Percentiles rank a stretch among this genome's conserved stretches.
phyloP scores from a whole-genome alignment of 371 early-diverging fungal species.

The Mortierella sp. region DNA sequence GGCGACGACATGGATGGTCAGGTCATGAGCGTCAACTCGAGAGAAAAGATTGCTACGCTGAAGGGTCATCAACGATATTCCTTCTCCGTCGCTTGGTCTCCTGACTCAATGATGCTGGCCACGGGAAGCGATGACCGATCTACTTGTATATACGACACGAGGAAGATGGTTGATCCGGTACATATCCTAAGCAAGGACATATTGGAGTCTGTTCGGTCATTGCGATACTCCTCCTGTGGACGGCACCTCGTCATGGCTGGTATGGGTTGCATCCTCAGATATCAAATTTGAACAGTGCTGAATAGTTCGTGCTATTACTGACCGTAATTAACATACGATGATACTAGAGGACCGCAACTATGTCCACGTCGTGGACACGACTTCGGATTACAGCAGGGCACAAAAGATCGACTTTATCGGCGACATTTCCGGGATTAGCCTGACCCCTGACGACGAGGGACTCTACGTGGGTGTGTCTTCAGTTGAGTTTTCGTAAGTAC shows the following conservation, averaged over 20 bases:
- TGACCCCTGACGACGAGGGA: conserved; percentile 67
- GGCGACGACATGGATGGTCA: conserved; percentile 74
- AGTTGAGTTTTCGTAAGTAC: conserved; percentile 57
- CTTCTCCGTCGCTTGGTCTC: conserved; percentile 88
- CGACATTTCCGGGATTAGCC: conserved; percentile 77
- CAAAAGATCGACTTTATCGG: conserved; percentile 90
- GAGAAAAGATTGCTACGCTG: conserved; percentile 60
- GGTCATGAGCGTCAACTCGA: conserved; percentile 68
- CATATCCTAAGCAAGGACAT: conserved; percentile 69
- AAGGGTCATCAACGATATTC: conserved; percentile 81
- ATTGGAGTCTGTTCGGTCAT: conserved; percentile 78
- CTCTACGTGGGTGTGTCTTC: conserved; percentile 71
- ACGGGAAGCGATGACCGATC: conserved; percentile 85
- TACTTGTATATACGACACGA: conserved; percentile 81
- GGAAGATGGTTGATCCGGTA: conserved; percentile 68
- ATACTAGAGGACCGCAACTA: conserved; percentile 75
- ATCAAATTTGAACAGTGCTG: too few relatives aligned
- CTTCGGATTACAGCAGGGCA: conserved; percentile 52
- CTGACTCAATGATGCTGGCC: conserved; percentile 75
- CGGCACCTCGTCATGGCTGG: conserved; percentile 76
- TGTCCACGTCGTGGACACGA: conserved; percentile 79
- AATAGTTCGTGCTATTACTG: too few relatives aligned
- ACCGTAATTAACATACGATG: too few relatives aligned
- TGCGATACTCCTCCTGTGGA: conserved; percentile 80
- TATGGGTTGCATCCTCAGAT: conserved; percentile 36